phyloP scores from a whole-genome alignment of 805 yeast genomes.

The Hanseniaspora occidentalis region DNA sequence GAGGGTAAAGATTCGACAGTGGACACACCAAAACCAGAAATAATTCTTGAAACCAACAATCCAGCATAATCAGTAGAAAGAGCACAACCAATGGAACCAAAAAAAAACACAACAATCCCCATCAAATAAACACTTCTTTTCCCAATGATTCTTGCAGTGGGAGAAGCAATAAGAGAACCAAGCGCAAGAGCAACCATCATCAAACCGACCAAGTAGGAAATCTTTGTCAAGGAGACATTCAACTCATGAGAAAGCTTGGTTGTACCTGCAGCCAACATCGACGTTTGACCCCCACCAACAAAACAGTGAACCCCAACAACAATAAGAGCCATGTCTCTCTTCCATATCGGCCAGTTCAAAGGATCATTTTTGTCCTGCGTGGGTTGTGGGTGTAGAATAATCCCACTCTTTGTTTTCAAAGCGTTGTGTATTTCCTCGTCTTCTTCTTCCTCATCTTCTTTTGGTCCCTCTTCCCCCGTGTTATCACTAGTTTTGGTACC shows the following conservation, averaged over 20 bases:
- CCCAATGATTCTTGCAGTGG: constrained; percentile 44
- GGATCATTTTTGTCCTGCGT: constrained; percentile 54
- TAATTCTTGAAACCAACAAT: constrained; percentile 43
- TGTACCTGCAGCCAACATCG: constrained; percentile 48
- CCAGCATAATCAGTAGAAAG: constrained; percentile 34
- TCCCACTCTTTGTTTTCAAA: constrained; percentile 34
- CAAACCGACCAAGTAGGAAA: constrained; percentile 45
- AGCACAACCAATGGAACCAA: constrained; percentile 44
- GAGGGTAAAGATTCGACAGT: constrained; percentile 51
- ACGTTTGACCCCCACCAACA: constrained; percentile 51
- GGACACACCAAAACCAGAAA: constrained; percentile 48
- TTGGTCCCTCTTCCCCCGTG: neutral
- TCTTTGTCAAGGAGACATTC: constrained; percentile 26
- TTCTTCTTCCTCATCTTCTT: neutral
- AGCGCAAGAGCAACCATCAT: constrained; percentile 46
- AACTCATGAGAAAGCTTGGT: constrained; percentile 31
- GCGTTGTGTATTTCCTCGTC: constrained; percentile 1
- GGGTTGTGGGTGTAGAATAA: constrained; percentile 49
- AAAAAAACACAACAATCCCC: constrained; percentile 36
- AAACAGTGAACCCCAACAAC: constrained; percentile 46
- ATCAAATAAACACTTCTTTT: constrained; percentile 41
- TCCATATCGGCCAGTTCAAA: constrained; percentile 51
- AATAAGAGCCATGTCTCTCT: constrained; percentile 39
- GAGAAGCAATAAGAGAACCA: constrained; percentile 47
- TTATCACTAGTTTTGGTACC: neutral